Evolutionary conservation across 495 filamentous ascomycete species (phyloP).

Genomic region (Usnea hakonensis): DNA sequence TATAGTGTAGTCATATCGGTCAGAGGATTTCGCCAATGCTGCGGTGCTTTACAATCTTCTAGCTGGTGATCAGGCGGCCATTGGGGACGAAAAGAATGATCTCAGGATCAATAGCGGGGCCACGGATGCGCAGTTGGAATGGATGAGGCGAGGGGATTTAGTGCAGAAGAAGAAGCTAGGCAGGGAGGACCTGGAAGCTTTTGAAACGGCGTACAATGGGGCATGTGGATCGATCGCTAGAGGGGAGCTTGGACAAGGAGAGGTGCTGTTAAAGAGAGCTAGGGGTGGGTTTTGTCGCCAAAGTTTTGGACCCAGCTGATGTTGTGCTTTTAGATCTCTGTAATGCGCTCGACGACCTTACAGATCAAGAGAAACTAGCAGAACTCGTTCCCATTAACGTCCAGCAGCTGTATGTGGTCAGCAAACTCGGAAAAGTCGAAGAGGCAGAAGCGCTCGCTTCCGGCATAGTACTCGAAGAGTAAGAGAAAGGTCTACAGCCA

Average conservation of each 20-base stretch:
- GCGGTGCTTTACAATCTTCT: slow-evolving; percentile 62
- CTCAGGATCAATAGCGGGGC: slow-evolving; percentile 78
- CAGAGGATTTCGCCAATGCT: slow-evolving; percentile 70
- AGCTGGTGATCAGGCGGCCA: slow-evolving; percentile 35
- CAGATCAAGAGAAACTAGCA: slow-evolving; percentile 70
- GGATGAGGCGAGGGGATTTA: slow-evolving; percentile 55
- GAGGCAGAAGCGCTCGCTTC: slow-evolving; percentile 63
- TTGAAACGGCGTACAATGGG: slow-evolving; percentile 89
- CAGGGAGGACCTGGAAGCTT: slow-evolving; percentile 76
- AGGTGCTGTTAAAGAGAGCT: slow-evolving; percentile 73
- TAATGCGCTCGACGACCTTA: slow-evolving; percentile 71
- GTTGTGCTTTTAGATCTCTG: slow-evolving; percentile 56
- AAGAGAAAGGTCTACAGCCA: slow-evolving; percentile 23
- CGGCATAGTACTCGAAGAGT: slow-evolving; percentile 57
- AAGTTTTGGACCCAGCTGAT: slow-evolving; percentile 12
- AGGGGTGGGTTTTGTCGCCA: slow-evolving; percentile 42
- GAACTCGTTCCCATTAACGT: slow-evolving; percentile 81
- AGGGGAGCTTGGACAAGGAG: slow-evolving; percentile 65
- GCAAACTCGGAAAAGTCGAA: slow-evolving; percentile 60
- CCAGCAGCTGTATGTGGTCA: slow-evolving; percentile 76
- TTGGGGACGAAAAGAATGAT: slow-evolving; percentile 71
- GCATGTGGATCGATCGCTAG: slow-evolving; percentile 79
- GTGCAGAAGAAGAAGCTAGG: slow-evolving; percentile 49
- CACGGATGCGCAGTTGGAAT: slow-evolving; percentile 77
- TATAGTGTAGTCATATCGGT: slow-evolving; percentile 58